Conservation (phyloP, 345 rosid species). For the Aquilaria malaccensis region DNA sequence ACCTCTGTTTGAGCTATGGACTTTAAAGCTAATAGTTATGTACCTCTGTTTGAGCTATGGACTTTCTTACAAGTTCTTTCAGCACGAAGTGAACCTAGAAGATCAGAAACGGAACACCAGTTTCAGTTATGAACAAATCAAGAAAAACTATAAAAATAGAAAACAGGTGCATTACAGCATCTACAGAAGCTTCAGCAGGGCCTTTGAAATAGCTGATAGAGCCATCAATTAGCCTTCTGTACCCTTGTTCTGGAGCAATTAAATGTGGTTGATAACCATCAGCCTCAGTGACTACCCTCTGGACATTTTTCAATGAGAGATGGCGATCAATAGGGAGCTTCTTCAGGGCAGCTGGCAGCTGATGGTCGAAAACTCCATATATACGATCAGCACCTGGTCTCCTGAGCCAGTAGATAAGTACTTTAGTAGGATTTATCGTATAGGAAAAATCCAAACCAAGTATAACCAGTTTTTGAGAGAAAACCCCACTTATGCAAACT, state of each 20-base stretch:
- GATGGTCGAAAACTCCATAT: constrained; percentile 96
- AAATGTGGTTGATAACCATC: constrained; percentile 99
- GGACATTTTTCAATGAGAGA: constrained; percentile 90
- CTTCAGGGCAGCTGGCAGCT: constrained; percentile 96
- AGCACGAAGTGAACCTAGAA: constrained; percentile 83
- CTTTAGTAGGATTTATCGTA: neutral
- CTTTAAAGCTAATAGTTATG: constrained; percentile 28
- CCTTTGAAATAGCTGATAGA: constrained; percentile 95
- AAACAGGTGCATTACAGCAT: constrained; percentile 61
- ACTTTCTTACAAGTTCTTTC: constrained; percentile 97
- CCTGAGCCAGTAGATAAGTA: constrained; percentile 36
- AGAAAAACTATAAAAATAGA: neutral
- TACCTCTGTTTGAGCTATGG: constrained; percentile 92
- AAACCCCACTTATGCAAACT: too few relatives aligned
- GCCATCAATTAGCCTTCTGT: constrained; percentile 97
- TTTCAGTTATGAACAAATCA: neutral
- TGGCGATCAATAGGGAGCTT: constrained; percentile 97
- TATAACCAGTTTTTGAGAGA: too few relatives aligned
- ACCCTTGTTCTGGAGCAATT: constrained; percentile 99
- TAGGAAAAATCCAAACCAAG: too few relatives aligned
- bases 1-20: constrained; percentile 94
- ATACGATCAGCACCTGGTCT: constrained; percentile 98
- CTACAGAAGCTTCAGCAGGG: constrained; percentile 98
- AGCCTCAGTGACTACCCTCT: constrained; percentile 94
- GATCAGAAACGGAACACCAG: neutral